Base-by-base conservation (phyloP, 1,284 basidiomycete genomes). In the Ganoderma lingzhi region DNA sequence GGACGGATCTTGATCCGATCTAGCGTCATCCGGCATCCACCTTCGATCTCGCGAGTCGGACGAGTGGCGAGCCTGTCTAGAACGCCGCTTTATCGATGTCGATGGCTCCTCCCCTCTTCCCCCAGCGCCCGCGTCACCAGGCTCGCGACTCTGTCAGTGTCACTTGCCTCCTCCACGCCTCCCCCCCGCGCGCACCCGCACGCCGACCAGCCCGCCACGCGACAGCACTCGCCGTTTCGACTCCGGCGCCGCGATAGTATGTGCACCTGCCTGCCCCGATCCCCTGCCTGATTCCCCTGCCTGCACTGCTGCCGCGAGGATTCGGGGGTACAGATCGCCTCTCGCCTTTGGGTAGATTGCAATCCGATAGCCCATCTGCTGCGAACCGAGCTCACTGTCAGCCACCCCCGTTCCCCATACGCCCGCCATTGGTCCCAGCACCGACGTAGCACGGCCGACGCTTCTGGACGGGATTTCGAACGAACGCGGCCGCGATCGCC, bases 1-100 rank as follows among this genome's bases (percentile, higher is more conserved):
- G 84, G 85, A 83, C 87, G 87, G 90, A 91, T 90, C 90, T 90
- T 87, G 90, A 91, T 91, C 88, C 86, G 87, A 81, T 80, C 80
- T 82, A 74, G 75, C 75, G 76, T 78, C 75, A 76, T 72, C 76
- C 78, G 76, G 76, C 70, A 73, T 71, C 74, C 72, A 74, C 72
- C 74, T 70, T 73, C 73, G 74, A 76, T 77, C 75, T 74, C 35
- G 62, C 62, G 64, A 70, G 71, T 23, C 70, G 70, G 59, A 68
- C 64, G 64, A 66, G 64, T 42, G 48, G 62, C 39, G 39, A 35
- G 63, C 30, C 30, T 68, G 72, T 66, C 71, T 69, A 73, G 71
- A 68, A 73, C 69, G 59, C 56, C 60, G 53, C 69, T 73, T 73
- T 73, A 73, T 73, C 72, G 72, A 73, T 73, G 72, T 71, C 72